Conservation (phyloP, 148 eudicot genomes). For the Vaccinium corymbosum region DNA sequence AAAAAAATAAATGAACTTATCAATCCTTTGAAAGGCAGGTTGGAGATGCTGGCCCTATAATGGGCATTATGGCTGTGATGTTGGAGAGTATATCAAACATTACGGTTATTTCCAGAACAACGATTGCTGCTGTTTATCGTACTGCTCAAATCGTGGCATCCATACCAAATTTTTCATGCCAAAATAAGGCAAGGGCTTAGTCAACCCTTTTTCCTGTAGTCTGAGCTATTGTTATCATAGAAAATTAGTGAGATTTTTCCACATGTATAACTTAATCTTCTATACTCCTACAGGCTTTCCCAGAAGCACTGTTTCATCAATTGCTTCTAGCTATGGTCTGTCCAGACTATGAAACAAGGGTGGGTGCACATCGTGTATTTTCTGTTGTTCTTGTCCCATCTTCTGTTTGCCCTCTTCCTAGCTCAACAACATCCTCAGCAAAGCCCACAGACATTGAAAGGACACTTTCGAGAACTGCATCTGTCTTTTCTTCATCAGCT, state of each 20-base stretch:
- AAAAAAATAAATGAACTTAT: neutral
- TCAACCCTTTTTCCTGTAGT: neutral
- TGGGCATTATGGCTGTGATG: conserved; percentile 62
- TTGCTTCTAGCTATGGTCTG: conserved; percentile 65
- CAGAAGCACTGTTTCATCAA: conserved; percentile 58
- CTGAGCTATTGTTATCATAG: neutral
- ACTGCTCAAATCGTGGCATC: conserved; percentile 59
- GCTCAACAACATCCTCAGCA: conserved; percentile 19
- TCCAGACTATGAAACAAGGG: conserved; percentile 51
- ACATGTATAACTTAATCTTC: neutral
- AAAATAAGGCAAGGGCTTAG: conserved; percentile 38
- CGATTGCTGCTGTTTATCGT: conserved; percentile 51
- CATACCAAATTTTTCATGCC: conserved; percentile 50
- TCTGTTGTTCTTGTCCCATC: conserved; percentile 67
- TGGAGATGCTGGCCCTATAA: conserved; percentile 66
- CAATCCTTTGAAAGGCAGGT: conserved; percentile 33
- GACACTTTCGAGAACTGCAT: conserved; percentile 57
- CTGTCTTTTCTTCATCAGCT: conserved; percentile 65
- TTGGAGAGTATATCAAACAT: conserved; percentile 50
- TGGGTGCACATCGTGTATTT: conserved; percentile 56
- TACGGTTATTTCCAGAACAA: conserved; percentile 49
- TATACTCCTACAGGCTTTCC: conserved; percentile 45
- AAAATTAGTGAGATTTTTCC: neutral
- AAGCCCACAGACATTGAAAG: conserved; percentile 41
- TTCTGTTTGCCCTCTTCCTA: conserved; percentile 49